These are phyloP conservation scores for Xylaria flabelliformis DNA, from an alignment of 495 filamentous ascomycete species.

Conservation along the genomic window DNA sequence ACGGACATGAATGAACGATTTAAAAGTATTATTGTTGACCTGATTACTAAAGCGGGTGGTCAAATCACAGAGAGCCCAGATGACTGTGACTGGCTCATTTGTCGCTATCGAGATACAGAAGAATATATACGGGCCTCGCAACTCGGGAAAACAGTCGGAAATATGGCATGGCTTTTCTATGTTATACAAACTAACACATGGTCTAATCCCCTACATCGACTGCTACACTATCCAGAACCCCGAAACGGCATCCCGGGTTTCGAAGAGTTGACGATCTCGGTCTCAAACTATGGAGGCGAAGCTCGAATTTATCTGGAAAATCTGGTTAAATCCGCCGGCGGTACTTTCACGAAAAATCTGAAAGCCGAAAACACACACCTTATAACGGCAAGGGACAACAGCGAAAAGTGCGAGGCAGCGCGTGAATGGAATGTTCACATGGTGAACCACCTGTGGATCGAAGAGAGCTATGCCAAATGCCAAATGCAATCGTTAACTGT, in stretches of 20 bases:
- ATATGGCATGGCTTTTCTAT: slow-evolving; percentile 91
- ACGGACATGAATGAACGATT: slow-evolving; percentile 71
- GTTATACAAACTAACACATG: slow-evolving; percentile 87
- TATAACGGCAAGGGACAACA: slow-evolving; percentile 83
- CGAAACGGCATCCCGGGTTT: slow-evolving; percentile 80
- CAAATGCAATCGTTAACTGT: slow-evolving; percentile 69
- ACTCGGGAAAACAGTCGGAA: slow-evolving; percentile 81
- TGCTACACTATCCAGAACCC: slow-evolving; percentile 90
- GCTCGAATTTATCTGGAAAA: slow-evolving; percentile 93
- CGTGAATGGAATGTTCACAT: slow-evolving; percentile 90
- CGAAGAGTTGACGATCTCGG: slow-evolving; percentile 73
- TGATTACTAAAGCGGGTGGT: slow-evolving; percentile 75
- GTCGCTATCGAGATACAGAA: slow-evolving; percentile 81
- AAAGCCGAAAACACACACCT: slow-evolving; percentile 94
- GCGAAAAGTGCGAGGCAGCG: slow-evolving; percentile 91
- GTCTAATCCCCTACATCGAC: slow-evolving; percentile 77
- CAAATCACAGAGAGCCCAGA: slow-evolving; percentile 68
- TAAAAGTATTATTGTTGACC: slow-evolving; percentile 66
- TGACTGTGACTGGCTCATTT: slow-evolving; percentile 80
- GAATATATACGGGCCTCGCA: slow-evolving; percentile 80
- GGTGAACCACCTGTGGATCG: slow-evolving; percentile 95
- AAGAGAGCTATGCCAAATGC: slow-evolving; percentile 94
- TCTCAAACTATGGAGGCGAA: slow-evolving; percentile 97
- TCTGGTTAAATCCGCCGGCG: slow-evolving; percentile 80
- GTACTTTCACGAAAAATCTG: slow-evolving; percentile 88